Base-by-base conservation (phyloP, 495 filamentous ascomycete genomes). In the Entonaema liquescens region DNA sequence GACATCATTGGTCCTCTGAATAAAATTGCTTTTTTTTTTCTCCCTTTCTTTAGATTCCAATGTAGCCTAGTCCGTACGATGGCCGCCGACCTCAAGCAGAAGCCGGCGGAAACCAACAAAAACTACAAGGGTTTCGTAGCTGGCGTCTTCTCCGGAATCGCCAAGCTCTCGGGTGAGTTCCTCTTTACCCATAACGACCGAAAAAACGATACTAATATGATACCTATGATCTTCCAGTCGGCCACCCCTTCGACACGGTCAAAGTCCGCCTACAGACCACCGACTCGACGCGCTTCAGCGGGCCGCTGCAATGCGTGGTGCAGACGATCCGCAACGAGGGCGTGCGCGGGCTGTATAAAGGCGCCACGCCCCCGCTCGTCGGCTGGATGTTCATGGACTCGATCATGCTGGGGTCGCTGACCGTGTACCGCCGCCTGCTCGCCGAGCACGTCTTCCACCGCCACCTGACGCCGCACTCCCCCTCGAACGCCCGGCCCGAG, bases 301-400 rank as follows among this genome's bases (percentile, higher is more conserved):
- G 95, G 2, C 94, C 95, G 0, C 74, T 95, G n/a, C 89, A 96
- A 74, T 99, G 95, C 75, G 82, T 97, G 3, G 75, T 91, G 40
- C 89, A 92, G 71, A 97, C 93, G 13, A 40, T 97, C 49, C 87
- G 90, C 44, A 89, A 93, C 75, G 94, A 97, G 77, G 92, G 93
- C 13, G 77, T 95, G 31, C 77, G 79, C 23, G 94, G 91, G 15
- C 80, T 97, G 19, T 97, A 97, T 82, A 97, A 97, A 78, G 94
- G 91, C 75, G 94, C 94, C 13, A 92, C 91, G 3, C 95, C 95
- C 38, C 95, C 94, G 44, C 81, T 97, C 57, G 87, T 97, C 63
- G 95, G 95, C 66, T 99, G 95, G 95, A 97, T 97, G 93, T 91
- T 95, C 77, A 98, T 98, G 95, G 95, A 98, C 79, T 91, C 88